These are phyloP conservation scores for Eucalyptus curtisii DNA, from an alignment of 345 rosid species.

Conservation along the genomic window DNA sequence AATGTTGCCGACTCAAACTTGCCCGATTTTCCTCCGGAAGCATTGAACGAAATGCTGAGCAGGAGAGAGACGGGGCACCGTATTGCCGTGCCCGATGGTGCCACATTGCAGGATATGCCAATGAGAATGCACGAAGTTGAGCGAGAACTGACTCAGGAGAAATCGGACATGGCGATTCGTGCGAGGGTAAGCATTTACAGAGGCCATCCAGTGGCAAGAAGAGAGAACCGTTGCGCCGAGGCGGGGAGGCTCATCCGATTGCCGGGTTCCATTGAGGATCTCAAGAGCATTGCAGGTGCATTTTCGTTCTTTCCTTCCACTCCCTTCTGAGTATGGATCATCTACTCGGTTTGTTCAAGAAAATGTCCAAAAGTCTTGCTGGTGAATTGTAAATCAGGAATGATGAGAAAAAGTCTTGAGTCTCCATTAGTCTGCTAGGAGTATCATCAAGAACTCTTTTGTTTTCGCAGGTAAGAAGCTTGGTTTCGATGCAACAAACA, in stretches of 20 bases:
- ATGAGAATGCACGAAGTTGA: slow-evolving; percentile 7
- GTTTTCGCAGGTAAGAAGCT: slow-evolving; percentile 44
- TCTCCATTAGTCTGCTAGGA: background rate
- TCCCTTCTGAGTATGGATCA: background rate
- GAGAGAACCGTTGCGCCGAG: slow-evolving; percentile 14
- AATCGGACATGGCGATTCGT: background rate
- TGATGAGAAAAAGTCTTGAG: background rate
- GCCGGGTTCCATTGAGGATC: slow-evolving; percentile 61
- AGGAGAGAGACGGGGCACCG: slow-evolving; percentile 33
- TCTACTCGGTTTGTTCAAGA: background rate
- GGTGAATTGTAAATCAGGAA: background rate
- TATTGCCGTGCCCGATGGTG: slow-evolving; percentile 8
- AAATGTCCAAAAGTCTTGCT: background rate
- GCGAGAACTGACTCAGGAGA: background rate
- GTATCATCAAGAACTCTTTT: background rate
- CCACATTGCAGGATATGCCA: slow-evolving; percentile 4
- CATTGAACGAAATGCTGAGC: slow-evolving; percentile 25
- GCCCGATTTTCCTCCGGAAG: background rate
- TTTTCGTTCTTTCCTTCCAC: background rate
- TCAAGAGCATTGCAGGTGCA: slow-evolving; percentile 71
- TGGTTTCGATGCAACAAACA: slow-evolving; percentile 45
- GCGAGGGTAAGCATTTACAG: slow-evolving; percentile 58
- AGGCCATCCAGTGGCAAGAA: slow-evolving; percentile 65
- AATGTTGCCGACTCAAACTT: slow-evolving; percentile 15
- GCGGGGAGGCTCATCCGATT: slow-evolving; percentile 54